Percentiles rank a stretch among this genome's conserved stretches.
Conservation (phyloP, 2,329 filamentous ascomycete species). For the Canariomyces notabilis region DNA sequence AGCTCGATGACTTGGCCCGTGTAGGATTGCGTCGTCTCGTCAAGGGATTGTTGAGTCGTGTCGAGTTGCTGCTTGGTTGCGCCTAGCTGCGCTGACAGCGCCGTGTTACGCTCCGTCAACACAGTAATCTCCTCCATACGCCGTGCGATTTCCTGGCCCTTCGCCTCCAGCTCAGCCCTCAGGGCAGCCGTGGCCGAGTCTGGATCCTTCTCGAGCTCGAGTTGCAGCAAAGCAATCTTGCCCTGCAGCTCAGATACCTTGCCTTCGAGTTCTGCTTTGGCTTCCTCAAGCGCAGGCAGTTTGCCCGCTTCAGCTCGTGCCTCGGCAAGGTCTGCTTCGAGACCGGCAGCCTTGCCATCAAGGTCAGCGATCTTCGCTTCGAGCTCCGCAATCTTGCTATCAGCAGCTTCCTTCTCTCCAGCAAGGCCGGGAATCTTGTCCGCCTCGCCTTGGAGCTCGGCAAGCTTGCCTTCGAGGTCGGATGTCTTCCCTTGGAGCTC, state of each 20-base stretch:
- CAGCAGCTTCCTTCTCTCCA: slow-evolving; percentile 21
- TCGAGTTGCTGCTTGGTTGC: slow-evolving; percentile 21
- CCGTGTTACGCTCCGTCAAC: slow-evolving; percentile 21
- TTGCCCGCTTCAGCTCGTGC: slow-evolving; percentile 19
- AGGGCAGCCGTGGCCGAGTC: slow-evolving; percentile 20
- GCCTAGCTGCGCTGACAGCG: slow-evolving; percentile 22
- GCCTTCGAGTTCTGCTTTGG: slow-evolving; percentile 18
- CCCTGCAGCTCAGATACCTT: slow-evolving; percentile 19
- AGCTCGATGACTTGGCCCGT: slow-evolving; percentile 21
- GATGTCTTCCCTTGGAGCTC: slow-evolving; percentile 20
- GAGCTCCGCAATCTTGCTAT: slow-evolving; percentile 18
- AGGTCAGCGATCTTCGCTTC: slow-evolving; percentile 15
- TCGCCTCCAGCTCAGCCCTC: slow-evolving; percentile 22
- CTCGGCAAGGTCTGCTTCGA: slow-evolving; percentile 18
- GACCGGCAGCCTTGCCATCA: slow-evolving; percentile 15
- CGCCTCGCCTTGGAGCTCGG: slow-evolving; percentile 21
- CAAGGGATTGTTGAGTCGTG: slow-evolving; percentile 17
- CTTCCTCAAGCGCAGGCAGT: slow-evolving; percentile 15
- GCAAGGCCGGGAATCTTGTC: slow-evolving; percentile 23
- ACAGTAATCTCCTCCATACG: slow-evolving; percentile 22
- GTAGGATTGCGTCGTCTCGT: slow-evolving; percentile 19
- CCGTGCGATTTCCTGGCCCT: slow-evolving; percentile 20
- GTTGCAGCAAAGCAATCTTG: slow-evolving; percentile 20
- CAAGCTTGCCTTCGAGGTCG: slow-evolving; percentile 17
- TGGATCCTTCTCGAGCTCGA: slow-evolving; percentile 22